Evolutionary conservation across 768 basidiomycete genomes (phyloP).

Genomic region (Udeniomyces megalosporus): DNA sequence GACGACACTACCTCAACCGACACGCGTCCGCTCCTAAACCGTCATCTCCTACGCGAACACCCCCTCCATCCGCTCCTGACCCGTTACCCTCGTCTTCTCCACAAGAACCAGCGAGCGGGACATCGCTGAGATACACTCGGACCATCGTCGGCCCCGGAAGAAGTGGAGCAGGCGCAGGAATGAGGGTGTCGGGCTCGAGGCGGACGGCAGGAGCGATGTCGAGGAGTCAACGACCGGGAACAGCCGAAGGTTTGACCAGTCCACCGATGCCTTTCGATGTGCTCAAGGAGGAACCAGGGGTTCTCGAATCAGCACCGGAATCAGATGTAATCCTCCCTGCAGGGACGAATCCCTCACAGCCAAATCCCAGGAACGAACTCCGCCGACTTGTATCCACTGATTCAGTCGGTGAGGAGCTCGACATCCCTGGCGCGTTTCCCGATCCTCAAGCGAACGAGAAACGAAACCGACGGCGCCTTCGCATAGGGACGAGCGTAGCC

Average conservation of each 20-base stretch:
- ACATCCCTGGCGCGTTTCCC: neutral
- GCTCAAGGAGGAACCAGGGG: no score
- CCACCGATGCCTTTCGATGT: neutral
- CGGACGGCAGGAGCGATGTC: neutral
- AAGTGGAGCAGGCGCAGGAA: neutral
- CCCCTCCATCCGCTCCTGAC: neutral
- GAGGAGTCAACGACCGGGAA: neutral
- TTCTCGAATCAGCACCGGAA: no score
- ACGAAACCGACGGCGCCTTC: no score
- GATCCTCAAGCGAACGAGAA: no score
- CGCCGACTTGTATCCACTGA: neutral
- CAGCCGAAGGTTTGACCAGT: neutral
- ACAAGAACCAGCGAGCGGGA: neutral
- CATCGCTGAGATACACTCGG: constrained; percentile 2
- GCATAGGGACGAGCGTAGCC: no score
- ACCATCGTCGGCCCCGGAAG: constrained; percentile 7
- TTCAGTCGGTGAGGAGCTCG: neutral
- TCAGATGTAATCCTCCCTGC: no score
- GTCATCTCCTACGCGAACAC: neutral
- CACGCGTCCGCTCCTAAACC: neutral
- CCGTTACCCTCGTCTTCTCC: neutral
- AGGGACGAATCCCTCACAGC: no score
- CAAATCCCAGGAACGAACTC: neutral
- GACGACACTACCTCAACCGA: neutral
- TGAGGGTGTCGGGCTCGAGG: constrained; percentile 2